Evolutionary conservation across 2,329 filamentous ascomycete species (phyloP).

Genomic region (Graphiopsis chlorocephala): DNA sequence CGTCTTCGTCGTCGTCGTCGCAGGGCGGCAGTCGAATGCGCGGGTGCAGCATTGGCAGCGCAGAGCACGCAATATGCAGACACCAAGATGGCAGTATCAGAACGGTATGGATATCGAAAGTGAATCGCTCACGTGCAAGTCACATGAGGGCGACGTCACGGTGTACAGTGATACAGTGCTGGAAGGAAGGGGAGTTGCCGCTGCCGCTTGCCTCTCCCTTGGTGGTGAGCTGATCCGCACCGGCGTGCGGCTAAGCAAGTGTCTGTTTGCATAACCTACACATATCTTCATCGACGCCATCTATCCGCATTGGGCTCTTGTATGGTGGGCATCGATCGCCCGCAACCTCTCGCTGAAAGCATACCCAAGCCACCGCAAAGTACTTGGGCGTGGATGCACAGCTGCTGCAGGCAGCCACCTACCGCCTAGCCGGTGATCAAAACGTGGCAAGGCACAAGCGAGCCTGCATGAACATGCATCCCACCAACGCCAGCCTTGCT

Average conservation of each 20-base stretch:
- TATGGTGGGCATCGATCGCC: not conserved
- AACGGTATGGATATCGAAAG: not conserved
- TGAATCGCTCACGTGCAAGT: not conserved
- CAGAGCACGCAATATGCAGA: not conserved
- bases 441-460: not conserved
- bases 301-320: not conserved
- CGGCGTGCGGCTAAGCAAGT: not conserved
- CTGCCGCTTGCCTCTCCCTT: not conserved
- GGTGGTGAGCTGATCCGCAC: not conserved
- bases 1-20: not conserved
- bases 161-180: not conserved
- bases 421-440: not conserved
- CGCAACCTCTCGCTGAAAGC: not conserved
- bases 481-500: not conserved
- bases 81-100: not conserved
- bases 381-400: not conserved
- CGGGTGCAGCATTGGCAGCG: slow-evolving; percentile 5
- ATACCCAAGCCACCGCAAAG: not conserved
- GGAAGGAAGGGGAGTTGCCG: not conserved
- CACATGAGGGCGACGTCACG: slow-evolving; percentile 4
- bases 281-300: not conserved
- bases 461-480: not conserved
- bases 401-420: not conserved
- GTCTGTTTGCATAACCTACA: not conserved
- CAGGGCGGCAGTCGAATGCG: not conserved